phyloP scores from a whole-genome alignment of 768 basidiomycete genomes.

The Tephrocybe sp. region DNA sequence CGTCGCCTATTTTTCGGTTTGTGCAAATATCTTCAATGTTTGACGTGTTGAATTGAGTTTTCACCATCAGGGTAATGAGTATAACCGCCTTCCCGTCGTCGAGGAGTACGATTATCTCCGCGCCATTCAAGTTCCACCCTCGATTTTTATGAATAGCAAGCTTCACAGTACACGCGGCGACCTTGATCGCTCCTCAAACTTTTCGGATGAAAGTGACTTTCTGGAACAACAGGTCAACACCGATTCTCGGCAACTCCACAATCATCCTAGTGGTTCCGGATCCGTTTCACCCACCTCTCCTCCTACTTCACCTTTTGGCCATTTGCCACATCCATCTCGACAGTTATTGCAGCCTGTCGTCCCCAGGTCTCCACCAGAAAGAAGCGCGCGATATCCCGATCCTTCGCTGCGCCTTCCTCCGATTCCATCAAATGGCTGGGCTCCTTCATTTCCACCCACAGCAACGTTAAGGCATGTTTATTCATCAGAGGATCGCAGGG shows the following conservation, averaged over 20 bases:
- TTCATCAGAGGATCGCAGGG: slow-evolving; percentile 42
- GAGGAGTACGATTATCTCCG: slow-evolving; percentile 77
- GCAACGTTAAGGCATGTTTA: slow-evolving; percentile 22
- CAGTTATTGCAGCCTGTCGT: slow-evolving; percentile 10
- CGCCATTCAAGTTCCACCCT: slow-evolving; percentile 63
- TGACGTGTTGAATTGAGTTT: not conserved
- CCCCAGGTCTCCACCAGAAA: slow-evolving; percentile 4
- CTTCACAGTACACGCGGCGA: slow-evolving; percentile 33
- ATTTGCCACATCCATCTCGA: slow-evolving; percentile 11
- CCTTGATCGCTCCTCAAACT: slow-evolving; percentile 42
- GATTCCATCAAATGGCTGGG: slow-evolving; percentile 9
- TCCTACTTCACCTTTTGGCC: slow-evolving; percentile 16
- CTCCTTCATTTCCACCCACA: slow-evolving; percentile 18
- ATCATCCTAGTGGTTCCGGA: slow-evolving; percentile 17
- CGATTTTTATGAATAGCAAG: slow-evolving; percentile 75
- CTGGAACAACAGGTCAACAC: slow-evolving; percentile 30
- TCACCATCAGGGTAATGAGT: slow-evolving; percentile 58
- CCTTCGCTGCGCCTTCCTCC: slow-evolving; percentile 20
- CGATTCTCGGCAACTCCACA: slow-evolving; percentile 18
- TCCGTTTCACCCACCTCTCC: slow-evolving; percentile 17
- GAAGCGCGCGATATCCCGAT: not conserved
- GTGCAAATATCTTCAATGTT: slow-evolving; percentile 17
- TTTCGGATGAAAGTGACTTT: slow-evolving; percentile 45
- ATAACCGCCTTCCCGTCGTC: slow-evolving; percentile 66
- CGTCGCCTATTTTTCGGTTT: slow-evolving; percentile 79